Base-by-base conservation (phyloP, 2,329 filamentous ascomycete species). In the Sporothrix dimorphospora region DNA sequence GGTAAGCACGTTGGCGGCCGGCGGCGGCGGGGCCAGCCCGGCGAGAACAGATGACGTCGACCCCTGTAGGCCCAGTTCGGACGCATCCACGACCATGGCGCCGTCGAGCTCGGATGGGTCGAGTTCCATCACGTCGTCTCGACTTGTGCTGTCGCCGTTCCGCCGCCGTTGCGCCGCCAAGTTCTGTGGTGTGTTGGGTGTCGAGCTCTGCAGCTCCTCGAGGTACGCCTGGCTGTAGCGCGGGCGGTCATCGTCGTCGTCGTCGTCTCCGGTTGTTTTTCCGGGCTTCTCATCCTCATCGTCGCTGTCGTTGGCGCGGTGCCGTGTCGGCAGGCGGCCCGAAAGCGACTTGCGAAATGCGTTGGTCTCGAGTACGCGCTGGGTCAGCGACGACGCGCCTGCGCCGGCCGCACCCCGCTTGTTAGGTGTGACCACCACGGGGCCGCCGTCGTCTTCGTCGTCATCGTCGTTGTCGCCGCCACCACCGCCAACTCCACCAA, bases 191-290 rank as follows among this genome's bases (percentile, higher is more conserved):
- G 92, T 94, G 30, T 90, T 93, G 0, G 94, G 94, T 0, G 94
- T 98, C 14, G 93, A 94, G 73, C 90, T 92, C 74, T 94, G 93
- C 16, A 99, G 85, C 79, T 97, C 93, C 45, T 92, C 90, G 24
- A 99, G 85, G 75, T 95, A 93, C 76, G 97, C 93, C 78, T 92
- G 92, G 83, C 88, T 97, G 80, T 99, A 98, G 72, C 84, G 91
- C 0, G 94, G 94, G 49, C 91, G 85, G 69, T 91, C 90, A 19
- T 91, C 89, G 16, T 92, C 90, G 16, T 70, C 55, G 34, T 74
- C 59, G 47, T 59, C 42, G n/a, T 21, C 42, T 12, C 81, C n/a
- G 27, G 11, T 51, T 68, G 91, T 90, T n/a, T 91, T 89, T 14
- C 5, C 4, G 12, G 24, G 16, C 2, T 24, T 12, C 38, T 92